Conservation (phyloP, 2,329 filamentous ascomycete genomes). For the Trichoderma sp. region DNA sequence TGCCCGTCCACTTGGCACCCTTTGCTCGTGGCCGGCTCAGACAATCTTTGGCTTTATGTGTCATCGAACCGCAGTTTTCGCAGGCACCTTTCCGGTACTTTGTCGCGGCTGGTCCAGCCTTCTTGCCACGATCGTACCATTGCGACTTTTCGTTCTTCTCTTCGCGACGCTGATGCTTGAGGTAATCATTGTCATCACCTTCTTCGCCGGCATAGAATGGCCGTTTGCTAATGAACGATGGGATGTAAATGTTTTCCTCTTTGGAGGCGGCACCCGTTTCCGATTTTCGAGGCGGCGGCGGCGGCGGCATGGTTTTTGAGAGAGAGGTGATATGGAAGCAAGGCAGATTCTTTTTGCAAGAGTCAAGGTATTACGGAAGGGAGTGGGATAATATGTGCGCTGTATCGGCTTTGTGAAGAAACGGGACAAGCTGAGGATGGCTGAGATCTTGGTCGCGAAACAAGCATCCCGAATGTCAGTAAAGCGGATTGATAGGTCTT, state of each 20-base stretch:
- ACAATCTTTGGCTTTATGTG: constrained; percentile 93
- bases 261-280: constrained; percentile 54
- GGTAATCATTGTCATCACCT: constrained; percentile 78
- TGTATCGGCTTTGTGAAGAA: not conserved
- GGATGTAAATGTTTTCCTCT: constrained; percentile 98
- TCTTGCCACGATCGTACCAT: constrained; percentile 92
- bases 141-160: constrained; percentile 67
- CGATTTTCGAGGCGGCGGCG: constrained; percentile 35
- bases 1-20: constrained; percentile 88
- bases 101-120: constrained; percentile 80
- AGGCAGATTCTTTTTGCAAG: not conserved
- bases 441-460: not conserved
- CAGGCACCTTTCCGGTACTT: constrained; percentile 98
- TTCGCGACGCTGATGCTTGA: constrained; percentile 81
- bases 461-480: not conserved
- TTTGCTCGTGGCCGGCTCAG: constrained; percentile 82
- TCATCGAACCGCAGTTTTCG: constrained; percentile 97
- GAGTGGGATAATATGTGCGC: too few species aligned
- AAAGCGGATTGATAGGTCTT: not conserved
- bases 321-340: not conserved
- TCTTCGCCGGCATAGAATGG: constrained; percentile 90
- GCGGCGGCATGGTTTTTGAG: constrained; percentile 27
- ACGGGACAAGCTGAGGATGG: not conserved
- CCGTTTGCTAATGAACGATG: constrained; percentile 94
- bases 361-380: not conserved